phyloP scores from a whole-genome alignment of 2,329 filamentous ascomycete species.

The Cadophora sp. region DNA sequence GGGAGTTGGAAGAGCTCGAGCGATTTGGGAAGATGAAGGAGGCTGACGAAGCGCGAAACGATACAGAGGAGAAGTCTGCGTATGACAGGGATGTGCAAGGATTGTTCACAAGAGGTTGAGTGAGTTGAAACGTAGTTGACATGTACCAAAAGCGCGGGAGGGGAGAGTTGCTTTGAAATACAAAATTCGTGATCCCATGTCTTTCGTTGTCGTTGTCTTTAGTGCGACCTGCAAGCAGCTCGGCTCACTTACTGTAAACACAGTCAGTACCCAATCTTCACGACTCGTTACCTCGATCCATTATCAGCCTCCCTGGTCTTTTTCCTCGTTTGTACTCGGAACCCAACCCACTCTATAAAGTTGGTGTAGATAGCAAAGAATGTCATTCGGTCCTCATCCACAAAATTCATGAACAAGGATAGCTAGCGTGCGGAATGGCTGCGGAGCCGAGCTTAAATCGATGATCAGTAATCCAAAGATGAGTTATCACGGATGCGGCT shows the following conservation, averaged over 20 bases:
- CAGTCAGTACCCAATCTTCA: too few species aligned
- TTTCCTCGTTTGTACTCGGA: too few species aligned
- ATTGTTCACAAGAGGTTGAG: background rate
- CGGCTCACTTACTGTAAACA: too few species aligned
- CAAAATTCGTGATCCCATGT: background rate
- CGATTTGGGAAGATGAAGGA: background rate
- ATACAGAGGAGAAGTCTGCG: background rate
- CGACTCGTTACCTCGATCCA: too few species aligned
- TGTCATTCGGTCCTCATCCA: too few species aligned
- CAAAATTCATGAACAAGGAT: background rate
- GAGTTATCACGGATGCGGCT: constrained; percentile 11
- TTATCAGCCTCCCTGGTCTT: too few species aligned
- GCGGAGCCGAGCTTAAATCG: constrained; percentile 15
- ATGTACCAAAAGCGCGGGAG: too few species aligned
- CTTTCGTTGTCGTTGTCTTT: too few species aligned
- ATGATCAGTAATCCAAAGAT: constrained; percentile 20
- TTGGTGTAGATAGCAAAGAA: too few species aligned
- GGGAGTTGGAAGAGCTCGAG: background rate
- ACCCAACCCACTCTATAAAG: too few species aligned
- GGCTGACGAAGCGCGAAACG: background rate
- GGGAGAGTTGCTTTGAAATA: background rate
- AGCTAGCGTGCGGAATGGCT: constrained; percentile 17
- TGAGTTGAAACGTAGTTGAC: background rate
- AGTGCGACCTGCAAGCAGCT: too few species aligned
- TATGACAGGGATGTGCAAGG: background rate